Evolutionary conservation across 2,329 filamentous ascomycete genomes (phyloP), one percentile per base, ranked within the genome.

Genomic region (Aspergillus terreus): DNA sequence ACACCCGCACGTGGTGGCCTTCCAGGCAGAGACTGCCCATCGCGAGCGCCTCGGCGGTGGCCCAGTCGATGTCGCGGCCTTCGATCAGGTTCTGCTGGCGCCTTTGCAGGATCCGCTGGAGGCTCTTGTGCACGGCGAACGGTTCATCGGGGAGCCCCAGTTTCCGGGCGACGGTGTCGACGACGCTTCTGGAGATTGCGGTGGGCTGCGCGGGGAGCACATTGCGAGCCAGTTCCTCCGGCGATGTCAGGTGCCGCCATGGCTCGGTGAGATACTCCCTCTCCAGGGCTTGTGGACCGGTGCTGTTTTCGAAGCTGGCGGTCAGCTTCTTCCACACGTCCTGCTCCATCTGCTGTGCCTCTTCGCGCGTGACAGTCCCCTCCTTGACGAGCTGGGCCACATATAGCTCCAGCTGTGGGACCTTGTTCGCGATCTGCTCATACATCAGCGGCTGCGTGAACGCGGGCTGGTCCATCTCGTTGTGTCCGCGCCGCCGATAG

Each of bases 371-470:
- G 77, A 99, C 97, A 47, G 89, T 95, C 63, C 92, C 90, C 67
- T 96, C 92, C 58, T 90, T 81, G 40, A 96, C 80, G 47, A 99
- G 85, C 80, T 95, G 88, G 66, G 95, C 83, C 61, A 94, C 83
- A 71, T 99, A 99, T 65, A 90, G 89, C 69, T 95, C 87, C 12
- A 46, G 30, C 52, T 97, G 85, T 69, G 94, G 88, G 41, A 87
- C 84, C 58, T 86, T 82, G 71, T 97, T 90, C 53, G 86, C 81
- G 62, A 99, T 97, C 67, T 88, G 88, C 85, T 97, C 96, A 84
- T 99, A 99, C 94, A 99, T 99, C 62, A 96, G 78, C 40, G 94
- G 94, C 72, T 99, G 94, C n/a, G 94, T 99, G 81, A 99, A 99
- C 38, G 92, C 96, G 44, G 94, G 94, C 79, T 99, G 94, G 71